A percentile compares a stretch with the other conserved stretches of the same genome.
Evolutionary conservation across 2,329 filamentous ascomycete species (phyloP).

Genomic region (Dothideomycetidae sp.): DNA sequence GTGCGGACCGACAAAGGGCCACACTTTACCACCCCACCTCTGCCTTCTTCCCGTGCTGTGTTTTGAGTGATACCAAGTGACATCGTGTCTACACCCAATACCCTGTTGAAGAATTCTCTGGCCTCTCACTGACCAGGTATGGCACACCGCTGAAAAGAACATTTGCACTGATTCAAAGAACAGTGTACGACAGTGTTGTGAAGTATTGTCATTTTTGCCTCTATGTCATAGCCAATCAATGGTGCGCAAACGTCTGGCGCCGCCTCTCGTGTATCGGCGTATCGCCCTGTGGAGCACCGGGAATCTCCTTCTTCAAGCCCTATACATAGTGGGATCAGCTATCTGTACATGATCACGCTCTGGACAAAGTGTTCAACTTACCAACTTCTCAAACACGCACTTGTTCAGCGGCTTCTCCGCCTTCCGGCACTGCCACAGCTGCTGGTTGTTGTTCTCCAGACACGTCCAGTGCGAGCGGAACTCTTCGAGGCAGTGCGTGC

Average conservation of each 20-base stretch:
- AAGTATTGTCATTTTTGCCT: slow-evolving; percentile 7
- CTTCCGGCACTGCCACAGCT: slow-evolving; percentile 87
- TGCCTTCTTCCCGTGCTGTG: too few species aligned
- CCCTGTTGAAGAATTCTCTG: too few species aligned
- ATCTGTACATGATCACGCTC: too few species aligned
- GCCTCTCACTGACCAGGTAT: too few species aligned
- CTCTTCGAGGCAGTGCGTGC: slow-evolving; percentile 80
- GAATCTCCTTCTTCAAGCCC: slow-evolving; percentile 39
- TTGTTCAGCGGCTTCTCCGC: slow-evolving; percentile 82
- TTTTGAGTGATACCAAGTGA: too few species aligned
- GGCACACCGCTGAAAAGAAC: too few species aligned
- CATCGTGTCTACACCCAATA: too few species aligned
- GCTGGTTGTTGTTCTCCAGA: slow-evolving; percentile 93
- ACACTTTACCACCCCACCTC: too few species aligned
- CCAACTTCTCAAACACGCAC: slow-evolving; percentile 91
- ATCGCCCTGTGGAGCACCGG: slow-evolving; percentile 35
- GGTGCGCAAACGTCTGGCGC: slow-evolving; percentile 29
- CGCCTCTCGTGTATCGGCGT: slow-evolving; percentile 35
- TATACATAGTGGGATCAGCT: too few species aligned
- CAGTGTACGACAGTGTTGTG: slow-evolving; percentile 2
- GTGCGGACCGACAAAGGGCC: too few species aligned
- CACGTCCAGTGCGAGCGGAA: slow-evolving; percentile 94
- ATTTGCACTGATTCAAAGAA: background rate
- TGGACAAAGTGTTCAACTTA: slow-evolving; percentile 47
- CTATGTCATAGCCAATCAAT: slow-evolving; percentile 3